A percentile compares a stretch with the other conserved stretches of the same genome.
These are phyloP conservation scores for Barnettozyma sucrosica DNA, from an alignment of 805 yeast species.

Conservation along the genomic window DNA sequence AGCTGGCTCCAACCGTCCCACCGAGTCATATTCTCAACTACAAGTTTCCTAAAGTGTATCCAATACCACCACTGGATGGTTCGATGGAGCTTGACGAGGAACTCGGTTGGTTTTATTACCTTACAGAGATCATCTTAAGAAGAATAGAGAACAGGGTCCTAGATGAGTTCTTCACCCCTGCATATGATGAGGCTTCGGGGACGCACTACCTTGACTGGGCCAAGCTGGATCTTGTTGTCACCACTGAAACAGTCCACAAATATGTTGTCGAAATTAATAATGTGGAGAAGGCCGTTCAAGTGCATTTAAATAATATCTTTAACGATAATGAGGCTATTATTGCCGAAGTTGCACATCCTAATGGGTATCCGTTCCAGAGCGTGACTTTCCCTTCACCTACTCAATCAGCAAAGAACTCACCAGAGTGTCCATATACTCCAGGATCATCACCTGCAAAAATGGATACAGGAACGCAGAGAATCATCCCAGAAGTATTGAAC, in stretches of 20 bases:
- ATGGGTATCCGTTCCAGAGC: slow-evolving; percentile 19
- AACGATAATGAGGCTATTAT: slow-evolving; percentile 11
- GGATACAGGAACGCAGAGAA: background rate
- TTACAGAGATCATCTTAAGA: slow-evolving; percentile 23
- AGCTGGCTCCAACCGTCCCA: slow-evolving; percentile 23
- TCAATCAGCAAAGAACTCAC: background rate
- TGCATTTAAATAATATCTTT: slow-evolving; percentile 13
- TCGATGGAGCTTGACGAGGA: slow-evolving; percentile 16
- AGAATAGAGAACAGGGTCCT: slow-evolving; percentile 22
- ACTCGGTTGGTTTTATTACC: slow-evolving; percentile 22
- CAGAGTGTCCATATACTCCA: slow-evolving; percentile 10
- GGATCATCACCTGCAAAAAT: slow-evolving; percentile 8
- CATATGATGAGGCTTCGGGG: slow-evolving; percentile 4
- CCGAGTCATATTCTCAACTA: slow-evolving; percentile 23
- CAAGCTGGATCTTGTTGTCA: slow-evolving; percentile 9
- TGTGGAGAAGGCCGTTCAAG: slow-evolving; percentile 17
- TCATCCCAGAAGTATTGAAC: slow-evolving; percentile 17
- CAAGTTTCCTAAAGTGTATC: slow-evolving; percentile 21
- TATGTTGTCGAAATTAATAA: slow-evolving; percentile 18
- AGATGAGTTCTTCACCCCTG: slow-evolving; percentile 22
- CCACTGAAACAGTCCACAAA: slow-evolving; percentile 5
- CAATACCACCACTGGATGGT: slow-evolving; percentile 20
- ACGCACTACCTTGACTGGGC: slow-evolving; percentile 18
- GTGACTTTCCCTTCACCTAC: background rate
- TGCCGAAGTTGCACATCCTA: slow-evolving; percentile 15